Evolutionary conservation across 2,329 filamentous ascomycete species (phyloP), one percentile per base, ranked within the genome.

Genomic region (Aspergillus ustus): DNA sequence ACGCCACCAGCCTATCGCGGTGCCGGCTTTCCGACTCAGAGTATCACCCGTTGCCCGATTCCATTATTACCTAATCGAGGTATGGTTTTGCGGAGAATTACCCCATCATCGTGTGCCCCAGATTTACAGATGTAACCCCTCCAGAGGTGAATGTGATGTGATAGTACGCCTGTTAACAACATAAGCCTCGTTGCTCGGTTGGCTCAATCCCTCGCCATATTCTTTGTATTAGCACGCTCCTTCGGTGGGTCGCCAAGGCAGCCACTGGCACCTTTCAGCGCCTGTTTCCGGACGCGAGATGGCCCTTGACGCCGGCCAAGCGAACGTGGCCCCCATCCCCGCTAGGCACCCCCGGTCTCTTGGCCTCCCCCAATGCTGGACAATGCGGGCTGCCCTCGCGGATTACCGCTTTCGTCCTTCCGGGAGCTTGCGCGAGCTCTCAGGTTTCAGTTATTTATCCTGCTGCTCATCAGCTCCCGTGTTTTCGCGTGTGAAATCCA

Each of bases 391-490:
- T 60, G 58, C 17, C 22, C 28, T 7, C 66, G 67, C 69, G 71
- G 70, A 31, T 70, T 73, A 69, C 71, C 62, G 13, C 9, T 60
- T 73, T 65, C 54, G 66, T 66, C 52, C 45, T 68, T 62, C 71
- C 71, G 69, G 52, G 56, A 48, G 15, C 37, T 25, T 22, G 22
- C 54, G 43, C 31, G 46, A 57, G n/a, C 7, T 19, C 49, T 11
- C 22, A 22, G 29, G 34, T 22, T 13, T 29, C 28, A 34, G 52
- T 52, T 73, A 72, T 71, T 70, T 73, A 71, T 64, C n/a, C 60
- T 31, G 44, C 44, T 46, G 58, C 55, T 58, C 50, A 29, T 60
- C 63, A 60, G 59, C 51, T 51, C 46, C 31, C 44, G 46, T 9
- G 28, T 48, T 20, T 37, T 44, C 57, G 50, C 22, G 20, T 29